Conservation (phyloP, 495 filamentous ascomycete genomes). For the Baudoinia panamericana region DNA sequence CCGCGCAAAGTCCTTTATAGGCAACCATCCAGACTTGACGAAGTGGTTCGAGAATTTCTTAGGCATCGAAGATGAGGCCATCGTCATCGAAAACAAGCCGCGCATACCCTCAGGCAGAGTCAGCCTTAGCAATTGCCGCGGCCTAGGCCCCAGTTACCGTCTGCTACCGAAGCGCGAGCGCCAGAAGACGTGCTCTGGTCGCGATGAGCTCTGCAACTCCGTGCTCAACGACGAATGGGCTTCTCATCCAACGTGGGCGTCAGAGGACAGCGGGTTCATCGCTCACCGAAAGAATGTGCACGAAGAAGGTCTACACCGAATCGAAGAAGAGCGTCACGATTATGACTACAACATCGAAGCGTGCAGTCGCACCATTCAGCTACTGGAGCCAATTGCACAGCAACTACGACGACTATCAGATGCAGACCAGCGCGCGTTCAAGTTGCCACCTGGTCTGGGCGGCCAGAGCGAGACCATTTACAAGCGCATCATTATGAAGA, state of each 20-base stretch:
- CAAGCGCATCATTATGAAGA: constrained; percentile 91
- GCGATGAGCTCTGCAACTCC: constrained; percentile 79
- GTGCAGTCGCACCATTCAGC: constrained; percentile 80
- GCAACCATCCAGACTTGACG: constrained; percentile 74
- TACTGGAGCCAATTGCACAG: constrained; percentile 85
- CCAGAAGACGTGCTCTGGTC: constrained; percentile 75
- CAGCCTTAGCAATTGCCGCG: constrained; percentile 83
- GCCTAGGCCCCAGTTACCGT: constrained; percentile 86
- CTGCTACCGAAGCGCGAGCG: constrained; percentile 77
- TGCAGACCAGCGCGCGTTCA: constrained; percentile 51
- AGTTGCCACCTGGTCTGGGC: constrained; percentile 68
- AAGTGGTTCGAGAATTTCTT: constrained; percentile 74
- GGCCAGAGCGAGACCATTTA: constrained; percentile 93
- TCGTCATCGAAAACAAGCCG: constrained; percentile 64
- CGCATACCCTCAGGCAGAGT: constrained; percentile 60
- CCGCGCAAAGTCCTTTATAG: constrained; percentile 74
- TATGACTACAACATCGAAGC: constrained; percentile 98
- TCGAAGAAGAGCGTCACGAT: constrained; percentile 96
- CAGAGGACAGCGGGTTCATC: constrained; percentile 95
- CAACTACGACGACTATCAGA: constrained; percentile 63
- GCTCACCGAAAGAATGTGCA: constrained; percentile 91
- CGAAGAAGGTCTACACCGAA: constrained; percentile 85
- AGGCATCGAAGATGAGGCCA: constrained; percentile 52
- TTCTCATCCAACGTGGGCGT: constrained; percentile 97
- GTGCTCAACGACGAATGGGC: constrained; percentile 98